These are phyloP conservation scores for Blastomyces parvus DNA, from an alignment of 2,329 filamentous ascomycete genomes.

Conservation along the genomic window DNA sequence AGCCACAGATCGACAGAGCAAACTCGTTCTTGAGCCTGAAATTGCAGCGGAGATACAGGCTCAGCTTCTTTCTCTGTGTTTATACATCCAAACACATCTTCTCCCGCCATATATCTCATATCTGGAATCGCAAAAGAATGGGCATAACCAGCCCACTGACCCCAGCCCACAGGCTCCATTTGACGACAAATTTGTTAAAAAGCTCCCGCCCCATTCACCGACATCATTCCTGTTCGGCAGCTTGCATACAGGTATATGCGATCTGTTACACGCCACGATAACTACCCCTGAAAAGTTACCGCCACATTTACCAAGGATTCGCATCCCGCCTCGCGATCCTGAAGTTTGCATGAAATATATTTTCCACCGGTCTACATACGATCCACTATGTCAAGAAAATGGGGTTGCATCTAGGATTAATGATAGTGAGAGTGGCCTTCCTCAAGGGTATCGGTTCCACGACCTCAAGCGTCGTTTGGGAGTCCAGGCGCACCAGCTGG, in stretches of 20 bases:
- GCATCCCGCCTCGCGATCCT: slow-evolving; percentile 21
- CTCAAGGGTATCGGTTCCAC: slow-evolving; percentile 26
- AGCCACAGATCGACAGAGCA: background rate
- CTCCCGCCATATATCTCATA: slow-evolving; percentile 23
- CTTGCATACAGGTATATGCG: slow-evolving; percentile 28
- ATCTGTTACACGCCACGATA: slow-evolving; percentile 19
- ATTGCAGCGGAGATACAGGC: slow-evolving; percentile 14
- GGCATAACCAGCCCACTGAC: background rate
- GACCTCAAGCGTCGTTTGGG: slow-evolving; percentile 21
- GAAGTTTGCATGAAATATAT: slow-evolving; percentile 31
- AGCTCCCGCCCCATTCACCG: slow-evolving; percentile 22
- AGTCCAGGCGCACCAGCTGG: slow-evolving; percentile 24
- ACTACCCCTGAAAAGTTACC: slow-evolving; percentile 14
- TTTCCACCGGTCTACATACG: slow-evolving; percentile 21
- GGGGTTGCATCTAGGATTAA: background rate
- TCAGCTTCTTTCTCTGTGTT: slow-evolving; percentile 24
- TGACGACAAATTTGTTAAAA: slow-evolving; percentile 6
- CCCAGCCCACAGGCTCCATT: background rate
- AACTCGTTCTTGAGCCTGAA: background rate
- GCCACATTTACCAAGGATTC: slow-evolving; percentile 20
- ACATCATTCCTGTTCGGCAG: slow-evolving; percentile 30
- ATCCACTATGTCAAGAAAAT: slow-evolving; percentile 1
- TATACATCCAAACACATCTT: slow-evolving; percentile 21
- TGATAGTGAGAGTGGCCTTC: slow-evolving; percentile 16
- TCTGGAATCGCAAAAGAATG: slow-evolving; percentile 7